Evolutionary conservation across 2,329 filamentous ascomycete genomes (phyloP).

Genomic region (Diaporthe citri): DNA sequence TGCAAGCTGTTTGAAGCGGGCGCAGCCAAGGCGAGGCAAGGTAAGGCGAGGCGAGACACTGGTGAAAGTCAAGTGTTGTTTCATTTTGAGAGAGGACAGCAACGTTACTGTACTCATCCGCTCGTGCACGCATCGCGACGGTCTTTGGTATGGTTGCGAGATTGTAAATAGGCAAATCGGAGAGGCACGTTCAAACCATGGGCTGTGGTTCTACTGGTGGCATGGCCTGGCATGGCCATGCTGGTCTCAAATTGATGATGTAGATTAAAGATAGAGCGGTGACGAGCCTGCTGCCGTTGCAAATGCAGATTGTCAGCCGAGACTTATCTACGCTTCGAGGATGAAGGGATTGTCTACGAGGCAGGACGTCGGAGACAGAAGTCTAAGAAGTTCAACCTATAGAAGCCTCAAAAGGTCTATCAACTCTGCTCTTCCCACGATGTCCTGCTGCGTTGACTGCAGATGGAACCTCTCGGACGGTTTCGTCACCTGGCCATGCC

Average conservation of each 20-base stretch:
- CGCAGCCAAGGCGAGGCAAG: not conserved
- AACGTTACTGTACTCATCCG: not conserved
- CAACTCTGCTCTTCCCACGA: not conserved
- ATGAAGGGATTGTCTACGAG: not conserved
- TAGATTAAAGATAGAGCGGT: slow-evolving; percentile 8
- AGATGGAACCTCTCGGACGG: not conserved
- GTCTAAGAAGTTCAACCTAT: not conserved
- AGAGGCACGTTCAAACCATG: not conserved
- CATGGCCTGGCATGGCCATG: not conserved
- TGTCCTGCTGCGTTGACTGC: not conserved
- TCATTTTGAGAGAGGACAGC: too few species aligned
- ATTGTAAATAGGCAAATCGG: slow-evolving; percentile 31
- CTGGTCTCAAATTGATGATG: not conserved
- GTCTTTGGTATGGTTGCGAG: not conserved
- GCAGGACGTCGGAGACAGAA: not conserved
- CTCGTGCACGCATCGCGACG: not conserved
- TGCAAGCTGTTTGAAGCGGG: slow-evolving; percentile 75
- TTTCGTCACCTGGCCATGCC: not conserved
- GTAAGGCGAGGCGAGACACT: not conserved
- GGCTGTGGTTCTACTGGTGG: not conserved
- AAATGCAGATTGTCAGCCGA: not conserved
- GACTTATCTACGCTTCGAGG: not conserved
- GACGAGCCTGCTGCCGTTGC: not conserved
- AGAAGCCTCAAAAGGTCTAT: too few species aligned
- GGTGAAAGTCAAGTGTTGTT: not conserved